Evolutionary conservation across 2,329 filamentous ascomycete species (phyloP).

Genomic region (Colletotrichum aenigma): DNA sequence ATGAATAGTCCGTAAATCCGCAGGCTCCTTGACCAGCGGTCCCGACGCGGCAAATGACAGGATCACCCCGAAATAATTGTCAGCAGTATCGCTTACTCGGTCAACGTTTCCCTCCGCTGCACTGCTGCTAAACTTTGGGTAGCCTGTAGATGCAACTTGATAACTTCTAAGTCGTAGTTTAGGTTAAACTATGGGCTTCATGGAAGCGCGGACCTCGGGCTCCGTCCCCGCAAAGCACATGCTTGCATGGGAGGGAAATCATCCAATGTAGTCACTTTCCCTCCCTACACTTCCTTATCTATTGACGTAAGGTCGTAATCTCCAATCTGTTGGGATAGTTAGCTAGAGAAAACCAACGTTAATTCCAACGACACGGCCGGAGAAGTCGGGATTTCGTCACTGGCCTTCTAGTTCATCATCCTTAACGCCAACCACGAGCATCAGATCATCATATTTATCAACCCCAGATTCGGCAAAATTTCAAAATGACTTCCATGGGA

Average conservation of each 20-base stretch:
- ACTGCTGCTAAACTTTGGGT: not conserved
- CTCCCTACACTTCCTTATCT: not conserved
- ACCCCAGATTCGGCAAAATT: not conserved
- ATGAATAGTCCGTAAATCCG: not conserved
- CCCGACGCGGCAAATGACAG: not conserved
- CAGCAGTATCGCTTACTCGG: not conserved
- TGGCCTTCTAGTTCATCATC: not conserved
- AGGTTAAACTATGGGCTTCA: not conserved
- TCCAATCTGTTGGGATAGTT: not conserved
- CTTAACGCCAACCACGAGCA: not conserved
- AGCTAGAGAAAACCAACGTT: not conserved
- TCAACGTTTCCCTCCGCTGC: not conserved
- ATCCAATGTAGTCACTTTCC: not conserved
- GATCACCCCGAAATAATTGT: not conserved
- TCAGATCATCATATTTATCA: not conserved
- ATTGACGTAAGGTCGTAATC: not conserved
- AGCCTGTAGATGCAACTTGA: not conserved
- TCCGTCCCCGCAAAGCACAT: not conserved
- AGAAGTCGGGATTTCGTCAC: not conserved
- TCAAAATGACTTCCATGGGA: constrained; percentile 46
- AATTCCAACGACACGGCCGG: not conserved
- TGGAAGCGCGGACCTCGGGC: not conserved
- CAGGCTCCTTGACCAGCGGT: not conserved
- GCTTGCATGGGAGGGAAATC: not conserved
- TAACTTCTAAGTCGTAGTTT: not conserved